Evolutionary conservation across 805 yeast species (phyloP), one percentile per base, ranked within the genome.

Genomic region (Metschnikowia aberdeeniae): DNA sequence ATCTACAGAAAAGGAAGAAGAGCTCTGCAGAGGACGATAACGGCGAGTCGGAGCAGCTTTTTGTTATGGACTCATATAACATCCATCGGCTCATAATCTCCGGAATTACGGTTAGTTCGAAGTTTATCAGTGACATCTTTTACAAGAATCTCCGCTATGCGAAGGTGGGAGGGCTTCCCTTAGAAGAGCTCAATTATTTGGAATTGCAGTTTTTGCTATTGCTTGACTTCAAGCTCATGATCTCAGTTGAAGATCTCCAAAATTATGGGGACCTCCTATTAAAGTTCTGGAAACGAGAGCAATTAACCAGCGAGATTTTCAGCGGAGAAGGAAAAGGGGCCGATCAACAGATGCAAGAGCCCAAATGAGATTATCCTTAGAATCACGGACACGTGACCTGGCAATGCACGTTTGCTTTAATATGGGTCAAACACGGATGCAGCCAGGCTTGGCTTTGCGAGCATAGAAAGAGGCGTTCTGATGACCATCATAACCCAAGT

Each of bases 1-100:
- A 67, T 47, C 57, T 71, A 35, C 64, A 63, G 45, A 53, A 52
- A 36, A 51, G 54, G 43, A 47, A 50, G 42, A 47, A 54, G 47
- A 45, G 68, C 3, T 68, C 65, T 39, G 59, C 56, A 35, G 57
- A 49, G 34, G 57, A 54, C 28, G 56, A 50, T 13, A 28, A 44
- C 14, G 46, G 53, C 13, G 59, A 53, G 35, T 62, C 55, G 42
- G 76, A 71, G 42, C 92, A 86, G 62, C 66, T 88, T 48, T 90
- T 93, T 63, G 96, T 92, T 8, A 88, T 93, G 90, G 98, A 93
- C 66, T 85, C 95, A 46, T 92, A 86, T 66, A 93, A 93, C 63
- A 89, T 93, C 51, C 99, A 93, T 67, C 76, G 99, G 50, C 74
- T 93, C 52, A 87, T 93, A 41, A 92, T 93, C 39, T 86, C 96